Conservation (phyloP, 352 stramenopile species). For the Elongisporangium senticosum region DNA sequence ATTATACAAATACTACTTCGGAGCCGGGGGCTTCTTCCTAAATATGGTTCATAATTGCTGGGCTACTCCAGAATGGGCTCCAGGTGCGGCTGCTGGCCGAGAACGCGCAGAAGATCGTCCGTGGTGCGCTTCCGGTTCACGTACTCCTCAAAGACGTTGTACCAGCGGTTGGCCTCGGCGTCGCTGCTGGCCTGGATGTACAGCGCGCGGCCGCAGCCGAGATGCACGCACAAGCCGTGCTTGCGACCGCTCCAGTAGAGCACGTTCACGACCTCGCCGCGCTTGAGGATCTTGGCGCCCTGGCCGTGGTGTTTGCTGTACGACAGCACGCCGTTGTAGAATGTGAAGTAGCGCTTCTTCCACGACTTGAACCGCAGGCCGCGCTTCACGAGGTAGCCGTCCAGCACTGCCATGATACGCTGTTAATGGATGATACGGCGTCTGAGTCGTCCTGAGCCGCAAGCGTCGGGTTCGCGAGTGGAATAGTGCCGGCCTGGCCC, state of each 20-base stretch:
- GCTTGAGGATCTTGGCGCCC: slow-evolving; percentile 31
- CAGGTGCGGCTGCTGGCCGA: slow-evolving; percentile 30
- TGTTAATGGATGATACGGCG: too few species aligned
- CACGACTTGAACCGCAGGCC: slow-evolving; percentile 61
- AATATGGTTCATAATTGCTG: slow-evolving; percentile 4
- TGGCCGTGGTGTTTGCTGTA: slow-evolving; percentile 53
- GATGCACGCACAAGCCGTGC: slow-evolving; percentile 49
- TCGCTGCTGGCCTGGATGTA: slow-evolving; percentile 47
- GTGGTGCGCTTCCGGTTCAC: slow-evolving; percentile 32
- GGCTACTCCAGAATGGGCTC: slow-evolving; percentile 24
- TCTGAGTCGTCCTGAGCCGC: not conserved
- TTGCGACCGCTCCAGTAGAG: slow-evolving; percentile 54
- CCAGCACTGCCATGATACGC: slow-evolving; percentile 5
- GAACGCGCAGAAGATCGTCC: slow-evolving; percentile 40
- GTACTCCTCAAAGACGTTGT: slow-evolving; percentile 47
- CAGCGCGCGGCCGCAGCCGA: slow-evolving; percentile 42
- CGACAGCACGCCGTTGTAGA: slow-evolving; percentile 52
- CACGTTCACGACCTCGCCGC: slow-evolving; percentile 56
- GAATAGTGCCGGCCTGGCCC: too few species aligned
- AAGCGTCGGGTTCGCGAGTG: not conserved
- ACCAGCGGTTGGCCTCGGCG: slow-evolving; percentile 43
- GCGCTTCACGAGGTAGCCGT: slow-evolving; percentile 56
- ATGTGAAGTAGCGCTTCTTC: slow-evolving; percentile 64
- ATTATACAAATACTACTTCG: not conserved
- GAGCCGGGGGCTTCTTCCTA: not conserved